Conservation (phyloP, 2,329 filamentous ascomycete genomes). For the Ophiostoma sp. region DNA sequence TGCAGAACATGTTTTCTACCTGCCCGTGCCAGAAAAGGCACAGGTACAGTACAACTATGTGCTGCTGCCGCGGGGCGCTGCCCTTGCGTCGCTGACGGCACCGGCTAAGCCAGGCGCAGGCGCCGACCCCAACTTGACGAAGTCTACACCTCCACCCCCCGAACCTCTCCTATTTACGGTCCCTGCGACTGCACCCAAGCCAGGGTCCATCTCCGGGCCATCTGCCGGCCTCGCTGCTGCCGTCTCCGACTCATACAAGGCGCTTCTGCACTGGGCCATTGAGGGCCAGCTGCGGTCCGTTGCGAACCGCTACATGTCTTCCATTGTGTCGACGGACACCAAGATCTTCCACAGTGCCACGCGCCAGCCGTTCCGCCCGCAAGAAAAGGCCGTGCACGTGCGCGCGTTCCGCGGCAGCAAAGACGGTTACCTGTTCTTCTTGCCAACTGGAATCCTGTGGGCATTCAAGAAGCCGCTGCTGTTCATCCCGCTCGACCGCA, state of each 20-base stretch:
- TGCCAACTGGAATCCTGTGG: conserved; percentile 62
- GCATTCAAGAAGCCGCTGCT: conserved; percentile 64
- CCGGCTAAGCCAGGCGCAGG: conserved; percentile 37
- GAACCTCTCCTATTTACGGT: conserved; percentile 63
- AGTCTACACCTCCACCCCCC: conserved; percentile 19
- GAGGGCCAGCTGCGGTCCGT: conserved; percentile 46
- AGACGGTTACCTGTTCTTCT: conserved; percentile 62
- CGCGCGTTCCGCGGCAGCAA: conserved; percentile 63
- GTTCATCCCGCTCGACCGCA: conserved; percentile 56
- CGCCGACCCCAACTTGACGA: conserved; percentile 28
- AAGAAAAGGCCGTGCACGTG: conserved; percentile 60
- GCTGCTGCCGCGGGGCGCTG: conserved; percentile 53
- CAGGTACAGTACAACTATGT: conserved; percentile 63
- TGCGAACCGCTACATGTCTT: conserved; percentile 39
- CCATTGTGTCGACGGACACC: conserved; percentile 49
- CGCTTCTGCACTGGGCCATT: conserved; percentile 57
- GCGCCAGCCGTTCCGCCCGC: conserved; percentile 53
- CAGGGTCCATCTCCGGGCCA: conserved; percentile 49
- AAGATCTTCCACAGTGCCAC: conserved; percentile 53
- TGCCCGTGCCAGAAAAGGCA: conserved; percentile 60
- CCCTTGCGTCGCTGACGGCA: conserved; percentile 36
- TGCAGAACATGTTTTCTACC: conserved; percentile 52
- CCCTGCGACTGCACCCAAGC: conserved; percentile 54
- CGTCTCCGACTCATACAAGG: conserved; percentile 54
- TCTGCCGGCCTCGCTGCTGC: conserved; percentile 45